These are phyloP conservation scores for Kwoniella heveanensis DNA, from an alignment of 768 basidiomycete species.

Conservation along the genomic window DNA sequence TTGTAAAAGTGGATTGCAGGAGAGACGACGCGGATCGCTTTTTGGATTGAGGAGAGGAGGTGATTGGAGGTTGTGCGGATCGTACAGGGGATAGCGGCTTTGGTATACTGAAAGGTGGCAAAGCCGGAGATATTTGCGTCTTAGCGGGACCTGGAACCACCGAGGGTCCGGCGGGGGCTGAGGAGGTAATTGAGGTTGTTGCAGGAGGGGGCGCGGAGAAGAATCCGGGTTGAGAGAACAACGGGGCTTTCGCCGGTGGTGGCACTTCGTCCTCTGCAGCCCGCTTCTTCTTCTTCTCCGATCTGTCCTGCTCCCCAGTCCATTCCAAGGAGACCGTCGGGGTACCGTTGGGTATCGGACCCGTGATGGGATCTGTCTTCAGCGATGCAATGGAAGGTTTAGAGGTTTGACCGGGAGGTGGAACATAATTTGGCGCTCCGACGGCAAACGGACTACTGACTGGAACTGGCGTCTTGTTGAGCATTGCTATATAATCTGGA, in stretches of 20 bases:
- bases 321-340: no score
- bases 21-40: conserved; percentile 12
- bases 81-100: conserved; percentile 7
- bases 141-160: neutral
- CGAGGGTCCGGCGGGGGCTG: conserved; percentile 3
- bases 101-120: conserved; percentile 18
- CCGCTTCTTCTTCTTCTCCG: conserved; percentile 15
- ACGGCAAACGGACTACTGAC: neutral
- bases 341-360: no score
- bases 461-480: conserved; percentile 2
- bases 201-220: conserved; percentile 7
- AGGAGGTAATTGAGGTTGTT: neutral
- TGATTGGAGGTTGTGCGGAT: neutral
- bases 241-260: conserved; percentile 14
- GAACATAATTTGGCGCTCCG: conserved; percentile 33
- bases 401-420: conserved; percentile 3
- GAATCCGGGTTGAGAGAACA: conserved; percentile 10
- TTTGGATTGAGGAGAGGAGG: conserved; percentile 3
- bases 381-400: conserved; percentile 19
- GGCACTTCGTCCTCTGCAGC: neutral
- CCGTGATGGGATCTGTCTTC: neutral
- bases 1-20: conserved; percentile 4
- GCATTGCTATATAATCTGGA: conserved; percentile 2
- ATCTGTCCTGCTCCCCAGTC: no score
- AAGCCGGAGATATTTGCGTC: conserved; percentile 8